These are phyloP conservation scores for Vanrija humicola DNA, from an alignment of 1,284 basidiomycete species.

Conservation along the genomic window DNA sequence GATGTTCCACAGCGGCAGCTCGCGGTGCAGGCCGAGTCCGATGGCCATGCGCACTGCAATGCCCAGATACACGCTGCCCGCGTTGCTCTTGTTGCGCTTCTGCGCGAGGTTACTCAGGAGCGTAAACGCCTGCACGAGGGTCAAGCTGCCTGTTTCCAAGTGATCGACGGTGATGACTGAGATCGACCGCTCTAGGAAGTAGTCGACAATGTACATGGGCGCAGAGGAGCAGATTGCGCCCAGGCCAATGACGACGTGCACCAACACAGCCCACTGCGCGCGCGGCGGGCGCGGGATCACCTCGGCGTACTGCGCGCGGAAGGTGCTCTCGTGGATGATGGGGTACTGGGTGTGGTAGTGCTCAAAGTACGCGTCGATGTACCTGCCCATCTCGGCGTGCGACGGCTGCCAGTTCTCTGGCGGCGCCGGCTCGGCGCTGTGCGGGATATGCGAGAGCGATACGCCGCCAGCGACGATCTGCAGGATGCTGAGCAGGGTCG, in stretches of 20 bases:
- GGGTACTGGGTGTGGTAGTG: constrained; percentile 30
- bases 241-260: constrained; percentile 20
- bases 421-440: background rate
- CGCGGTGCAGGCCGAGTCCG: constrained; percentile 29
- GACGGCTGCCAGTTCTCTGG: constrained; percentile 10
- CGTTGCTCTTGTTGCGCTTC: constrained; percentile 27
- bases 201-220: constrained; percentile 20
- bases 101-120: constrained; percentile 29
- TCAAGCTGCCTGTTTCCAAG: constrained; percentile 24
- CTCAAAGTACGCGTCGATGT: constrained; percentile 24
- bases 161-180: constrained; percentile 14
- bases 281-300: constrained; percentile 20
- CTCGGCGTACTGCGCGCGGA: constrained; percentile 25
- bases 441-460: background rate
- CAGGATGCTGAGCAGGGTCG: background rate
- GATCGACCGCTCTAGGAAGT: constrained; percentile 21
- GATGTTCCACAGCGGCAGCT: constrained; percentile 23
- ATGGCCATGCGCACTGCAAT: constrained; percentile 34
- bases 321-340: constrained; percentile 27
- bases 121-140: constrained; percentile 26
- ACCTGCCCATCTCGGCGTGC: constrained; percentile 2
- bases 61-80: constrained; percentile 25
- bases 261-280: constrained; percentile 17
- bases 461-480: constrained; percentile 12
- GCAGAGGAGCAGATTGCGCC: constrained; percentile 23